Conservation (phyloP, 495 filamentous ascomycete genomes). For the Lasiosphaeria ovina region DNA sequence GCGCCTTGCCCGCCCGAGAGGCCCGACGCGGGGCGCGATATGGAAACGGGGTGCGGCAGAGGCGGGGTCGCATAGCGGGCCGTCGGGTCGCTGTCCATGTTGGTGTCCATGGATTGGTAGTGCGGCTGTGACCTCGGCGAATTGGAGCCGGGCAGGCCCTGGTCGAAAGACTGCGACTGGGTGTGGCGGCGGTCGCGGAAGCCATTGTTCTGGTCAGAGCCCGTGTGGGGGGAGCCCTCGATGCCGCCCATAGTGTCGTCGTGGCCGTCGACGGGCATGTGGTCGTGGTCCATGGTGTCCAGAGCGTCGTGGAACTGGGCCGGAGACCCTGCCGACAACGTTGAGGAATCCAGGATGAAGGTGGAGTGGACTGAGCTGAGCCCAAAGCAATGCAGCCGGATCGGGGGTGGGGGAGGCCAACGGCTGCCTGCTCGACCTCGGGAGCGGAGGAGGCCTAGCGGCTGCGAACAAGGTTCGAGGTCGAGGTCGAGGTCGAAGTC, state of each 20-base stretch:
- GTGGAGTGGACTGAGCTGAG: neutral
- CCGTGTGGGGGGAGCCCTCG: conserved; percentile 33
- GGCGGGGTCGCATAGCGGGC: conserved; percentile 43
- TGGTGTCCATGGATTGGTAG: conserved; percentile 28
- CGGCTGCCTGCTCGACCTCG: neutral
- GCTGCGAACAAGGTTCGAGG: neutral
- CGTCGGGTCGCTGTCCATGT: conserved; percentile 35
- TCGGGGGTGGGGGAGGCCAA: neutral
- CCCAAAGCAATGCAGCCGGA: neutral
- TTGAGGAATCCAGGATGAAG: conserved; percentile 51
- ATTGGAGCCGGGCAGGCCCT: conserved; percentile 30
- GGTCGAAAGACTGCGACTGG: conserved; percentile 42
- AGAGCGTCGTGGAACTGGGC: conserved; percentile 52
- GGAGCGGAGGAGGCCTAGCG: neutral
- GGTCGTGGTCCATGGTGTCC: conserved; percentile 49
- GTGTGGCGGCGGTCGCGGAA: conserved; percentile 32
- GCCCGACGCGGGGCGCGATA: conserved; percentile 51
- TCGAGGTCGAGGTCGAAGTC: neutral
- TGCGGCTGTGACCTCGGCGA: conserved; percentile 18
- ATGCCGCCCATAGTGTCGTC: conserved; percentile 43
- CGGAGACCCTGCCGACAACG: conserved; percentile 44
- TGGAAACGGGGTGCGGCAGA: conserved; percentile 29
- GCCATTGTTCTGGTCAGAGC: conserved; percentile 22
- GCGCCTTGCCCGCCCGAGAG: conserved; percentile 41
- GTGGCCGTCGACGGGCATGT: conserved; percentile 20